Conservation (phyloP, 2,329 filamentous ascomycete genomes). For the Ceratocystis albifundus region DNA sequence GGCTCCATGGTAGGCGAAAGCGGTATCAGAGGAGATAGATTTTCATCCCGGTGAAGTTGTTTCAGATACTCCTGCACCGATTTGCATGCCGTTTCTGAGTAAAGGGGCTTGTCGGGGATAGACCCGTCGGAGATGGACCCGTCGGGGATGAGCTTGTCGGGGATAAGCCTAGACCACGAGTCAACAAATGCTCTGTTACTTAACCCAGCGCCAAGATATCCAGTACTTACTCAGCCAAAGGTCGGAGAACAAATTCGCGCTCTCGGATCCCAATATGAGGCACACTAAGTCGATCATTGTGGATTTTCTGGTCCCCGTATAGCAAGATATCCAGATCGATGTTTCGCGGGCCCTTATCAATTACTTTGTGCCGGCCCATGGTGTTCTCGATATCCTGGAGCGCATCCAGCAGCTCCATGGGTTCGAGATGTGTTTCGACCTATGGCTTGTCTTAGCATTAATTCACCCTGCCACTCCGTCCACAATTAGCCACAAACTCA, state of each 20-base stretch:
- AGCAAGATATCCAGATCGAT: conserved; percentile 90
- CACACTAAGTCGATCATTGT: conserved; percentile 63
- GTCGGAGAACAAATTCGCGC: conserved; percentile 84
- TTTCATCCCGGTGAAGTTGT: conserved; percentile 40
- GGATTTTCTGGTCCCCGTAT: conserved; percentile 56
- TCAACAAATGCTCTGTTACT: not conserved
- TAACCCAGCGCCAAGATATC: not conserved
- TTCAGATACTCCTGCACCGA: conserved; percentile 50
- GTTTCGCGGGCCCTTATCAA: conserved; percentile 88
- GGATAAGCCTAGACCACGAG: conserved; percentile 39
- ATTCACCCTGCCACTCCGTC: not conserved
- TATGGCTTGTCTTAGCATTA: conserved; percentile 30
- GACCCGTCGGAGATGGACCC: no score
- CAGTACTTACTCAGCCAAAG: conserved; percentile 58
- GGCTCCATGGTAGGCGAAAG: conserved; percentile 36
- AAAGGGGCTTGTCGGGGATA: conserved; percentile 43
- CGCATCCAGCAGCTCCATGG: conserved; percentile 63
- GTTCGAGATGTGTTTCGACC: conserved; percentile 69
- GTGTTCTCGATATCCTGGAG: conserved; percentile 73
- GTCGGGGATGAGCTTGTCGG: no score
- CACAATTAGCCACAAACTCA: conserved; percentile 34
- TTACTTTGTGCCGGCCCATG: conserved; percentile 68
- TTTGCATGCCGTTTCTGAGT: conserved; percentile 47
- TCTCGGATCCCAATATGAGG: conserved; percentile 80
- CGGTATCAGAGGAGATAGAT: conserved; percentile 49